Evolutionary conservation across 306 rosid species (phyloP).

Genomic region (Glycine latifolia): DNA sequence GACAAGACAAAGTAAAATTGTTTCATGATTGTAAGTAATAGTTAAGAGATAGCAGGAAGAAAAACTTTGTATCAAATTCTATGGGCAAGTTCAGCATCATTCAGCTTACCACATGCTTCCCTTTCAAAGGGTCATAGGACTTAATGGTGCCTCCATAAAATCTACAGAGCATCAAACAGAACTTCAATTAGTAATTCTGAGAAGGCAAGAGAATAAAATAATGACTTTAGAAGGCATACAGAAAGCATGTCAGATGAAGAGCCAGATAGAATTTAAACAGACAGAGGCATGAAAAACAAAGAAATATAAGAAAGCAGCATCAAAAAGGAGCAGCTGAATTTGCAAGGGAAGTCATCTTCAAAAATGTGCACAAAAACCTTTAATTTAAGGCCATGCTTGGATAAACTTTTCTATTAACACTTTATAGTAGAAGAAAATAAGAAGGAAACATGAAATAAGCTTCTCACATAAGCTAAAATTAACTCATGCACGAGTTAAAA

Average conservation of each 20-base stretch:
- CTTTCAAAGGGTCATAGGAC: slow-evolving; percentile 78
- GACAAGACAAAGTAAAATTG: slow-evolving; percentile 40
- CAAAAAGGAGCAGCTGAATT: no score
- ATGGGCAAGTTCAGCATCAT: slow-evolving; percentile 43
- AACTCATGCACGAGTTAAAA: not conserved
- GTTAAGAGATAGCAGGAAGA: slow-evolving; percentile 8
- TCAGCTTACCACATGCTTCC: slow-evolving; percentile 92
- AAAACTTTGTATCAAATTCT: slow-evolving; percentile 22
- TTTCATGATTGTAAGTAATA: slow-evolving; percentile 38
- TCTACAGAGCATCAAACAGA: slow-evolving; percentile 61
- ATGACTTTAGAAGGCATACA: slow-evolving; percentile 16
- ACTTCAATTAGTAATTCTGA: not conserved
- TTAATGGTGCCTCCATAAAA: slow-evolving; percentile 90
- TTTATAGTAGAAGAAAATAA: not conserved
- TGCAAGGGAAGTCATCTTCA: no score
- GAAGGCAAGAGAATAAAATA: not conserved
- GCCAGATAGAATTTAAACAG: not conserved
- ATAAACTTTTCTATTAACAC: not conserved
- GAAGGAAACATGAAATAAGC: not conserved
- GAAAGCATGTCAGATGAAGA: slow-evolving; percentile 22
- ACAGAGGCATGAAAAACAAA: no score
- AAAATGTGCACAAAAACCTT: no score
- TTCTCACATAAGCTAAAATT: not conserved
- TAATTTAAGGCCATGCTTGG: no score
- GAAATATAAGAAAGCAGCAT: no score